Conservation (phyloP, 1,139 yeast species). For the Saccharomycopsis phalli region DNA sequence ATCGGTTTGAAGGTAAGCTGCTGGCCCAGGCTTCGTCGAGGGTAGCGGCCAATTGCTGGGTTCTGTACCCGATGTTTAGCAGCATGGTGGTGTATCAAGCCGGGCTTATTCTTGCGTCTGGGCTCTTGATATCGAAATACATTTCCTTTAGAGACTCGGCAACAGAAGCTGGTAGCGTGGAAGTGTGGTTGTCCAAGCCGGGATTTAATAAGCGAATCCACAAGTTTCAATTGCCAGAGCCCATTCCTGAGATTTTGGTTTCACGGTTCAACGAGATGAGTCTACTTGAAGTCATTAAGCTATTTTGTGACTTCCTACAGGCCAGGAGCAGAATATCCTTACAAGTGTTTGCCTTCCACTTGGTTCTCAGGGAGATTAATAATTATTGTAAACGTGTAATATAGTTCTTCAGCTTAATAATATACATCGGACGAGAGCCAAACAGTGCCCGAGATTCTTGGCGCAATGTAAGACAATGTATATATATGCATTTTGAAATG, state of each 20-base stretch:
- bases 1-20: not conserved
- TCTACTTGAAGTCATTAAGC: conserved; percentile 4
- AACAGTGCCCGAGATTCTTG: too few species aligned
- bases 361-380: conserved; percentile 10
- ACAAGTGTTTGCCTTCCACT: not conserved
- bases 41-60: conserved; percentile 10
- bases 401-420: too few species aligned
- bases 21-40: not conserved
- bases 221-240: not conserved
- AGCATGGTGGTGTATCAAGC: conserved; percentile 7
- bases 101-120: conserved; percentile 6
- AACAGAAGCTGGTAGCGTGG: not conserved
- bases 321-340: conserved; percentile 3
- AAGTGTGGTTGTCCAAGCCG: not conserved
- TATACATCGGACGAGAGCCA: too few species aligned
- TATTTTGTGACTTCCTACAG: conserved; percentile 13
- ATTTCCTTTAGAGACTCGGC: conserved; percentile 1
- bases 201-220: not conserved
- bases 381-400: conserved; percentile 9
- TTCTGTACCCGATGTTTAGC: conserved; percentile 13
- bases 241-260: conserved; percentile 1
- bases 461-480: too few species aligned
- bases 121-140: conserved; percentile 5
- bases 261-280: conserved; percentile 1
- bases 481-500: too few species aligned